Percentiles rank a stretch among this genome's conserved stretches.
phyloP scores from a whole-genome alignment of 2,329 filamentous ascomycete genomes.

The Hypoxylon rubiginosum region DNA sequence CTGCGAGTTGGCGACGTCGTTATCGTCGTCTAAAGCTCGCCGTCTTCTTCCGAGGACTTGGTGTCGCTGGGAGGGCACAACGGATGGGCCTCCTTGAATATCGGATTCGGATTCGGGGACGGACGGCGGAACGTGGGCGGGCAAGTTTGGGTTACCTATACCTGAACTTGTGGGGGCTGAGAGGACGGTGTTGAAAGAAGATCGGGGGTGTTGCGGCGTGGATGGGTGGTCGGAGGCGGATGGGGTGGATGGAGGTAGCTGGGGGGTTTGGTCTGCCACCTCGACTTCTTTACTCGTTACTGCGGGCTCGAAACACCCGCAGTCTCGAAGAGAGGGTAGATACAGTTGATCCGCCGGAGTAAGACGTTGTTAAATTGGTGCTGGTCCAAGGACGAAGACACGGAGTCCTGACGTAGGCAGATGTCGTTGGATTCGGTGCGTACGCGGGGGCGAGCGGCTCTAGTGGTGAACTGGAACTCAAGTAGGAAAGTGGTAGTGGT shows the following conservation, averaged over 20 bases:
- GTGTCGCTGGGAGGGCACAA: conserved; percentile 37
- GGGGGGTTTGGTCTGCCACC: conserved; percentile 79
- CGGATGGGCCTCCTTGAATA: conserved; percentile 20
- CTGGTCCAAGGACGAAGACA: conserved; percentile 1
- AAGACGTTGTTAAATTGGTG: conserved; percentile 1
- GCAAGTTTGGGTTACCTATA: conserved; percentile 29
- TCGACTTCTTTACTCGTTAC: conserved; percentile 63
- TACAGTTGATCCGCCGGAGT: conserved; percentile 23
- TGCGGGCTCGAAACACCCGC: conserved; percentile 61
- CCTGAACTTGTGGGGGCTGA: conserved; percentile 55
- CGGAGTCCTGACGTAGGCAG: conserved; percentile 21
- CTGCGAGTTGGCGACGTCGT: conserved; percentile 36
- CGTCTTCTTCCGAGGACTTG: conserved; percentile 69
- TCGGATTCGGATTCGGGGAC: conserved; percentile 30
- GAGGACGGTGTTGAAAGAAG: conserved; percentile 62
- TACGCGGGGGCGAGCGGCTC: conserved; percentile 10
- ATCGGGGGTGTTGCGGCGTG: conserved; percentile 66
- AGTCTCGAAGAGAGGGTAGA: conserved; percentile 43
- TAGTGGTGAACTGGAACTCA: conserved; percentile 3
- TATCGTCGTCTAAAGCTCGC: conserved; percentile 61
- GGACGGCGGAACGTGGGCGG: conserved; percentile 43
- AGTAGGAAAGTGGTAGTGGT: conserved; percentile 26
- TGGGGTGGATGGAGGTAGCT: conserved; percentile 66
- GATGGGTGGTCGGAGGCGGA: conserved; percentile 76
- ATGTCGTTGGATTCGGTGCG: conserved; percentile 12